Conservation (phyloP, 345 rosid genomes). For the Mangifera indica region DNA sequence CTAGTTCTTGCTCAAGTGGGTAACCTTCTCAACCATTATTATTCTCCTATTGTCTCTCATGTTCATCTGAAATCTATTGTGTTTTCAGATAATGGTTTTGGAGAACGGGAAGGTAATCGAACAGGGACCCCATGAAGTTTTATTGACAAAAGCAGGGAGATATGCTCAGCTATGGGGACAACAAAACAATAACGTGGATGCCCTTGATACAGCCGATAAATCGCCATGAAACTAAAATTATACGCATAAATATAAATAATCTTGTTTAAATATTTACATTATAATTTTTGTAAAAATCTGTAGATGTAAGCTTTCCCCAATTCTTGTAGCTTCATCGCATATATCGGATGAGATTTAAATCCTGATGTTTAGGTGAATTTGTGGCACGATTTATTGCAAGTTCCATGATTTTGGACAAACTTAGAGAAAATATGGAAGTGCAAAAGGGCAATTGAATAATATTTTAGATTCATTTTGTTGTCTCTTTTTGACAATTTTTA, state of each 20-base stretch:
- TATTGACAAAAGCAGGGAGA: constrained; percentile 75
- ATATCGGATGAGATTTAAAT: neutral
- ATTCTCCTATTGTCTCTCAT: neutral
- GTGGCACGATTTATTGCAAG: no score
- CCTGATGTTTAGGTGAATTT: neutral
- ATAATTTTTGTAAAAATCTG: neutral
- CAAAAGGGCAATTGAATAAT: no score
- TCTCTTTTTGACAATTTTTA: no score
- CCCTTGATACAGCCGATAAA: constrained; percentile 54
- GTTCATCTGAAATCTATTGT: neutral
- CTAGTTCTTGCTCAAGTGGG: no score
- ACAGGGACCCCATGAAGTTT: constrained; percentile 88
- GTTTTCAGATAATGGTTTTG: constrained; percentile 80
- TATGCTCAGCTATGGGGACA: constrained; percentile 95
- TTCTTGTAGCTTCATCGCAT: neutral
- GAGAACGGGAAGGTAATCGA: constrained; percentile 92
- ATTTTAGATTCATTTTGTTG: no score
- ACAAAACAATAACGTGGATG: constrained; percentile 70
- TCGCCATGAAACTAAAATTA: constrained; percentile 25
- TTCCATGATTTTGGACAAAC: no score
- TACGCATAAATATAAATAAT: constrained; percentile 6
- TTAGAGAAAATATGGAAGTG: no score
- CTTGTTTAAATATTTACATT: neutral
- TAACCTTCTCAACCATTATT: neutral
- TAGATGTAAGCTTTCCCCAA: constrained; percentile 4